These are phyloP conservation scores for Ophiostoma populinum DNA, from an alignment of 2,329 filamentous ascomycete species.

Conservation along the genomic window DNA sequence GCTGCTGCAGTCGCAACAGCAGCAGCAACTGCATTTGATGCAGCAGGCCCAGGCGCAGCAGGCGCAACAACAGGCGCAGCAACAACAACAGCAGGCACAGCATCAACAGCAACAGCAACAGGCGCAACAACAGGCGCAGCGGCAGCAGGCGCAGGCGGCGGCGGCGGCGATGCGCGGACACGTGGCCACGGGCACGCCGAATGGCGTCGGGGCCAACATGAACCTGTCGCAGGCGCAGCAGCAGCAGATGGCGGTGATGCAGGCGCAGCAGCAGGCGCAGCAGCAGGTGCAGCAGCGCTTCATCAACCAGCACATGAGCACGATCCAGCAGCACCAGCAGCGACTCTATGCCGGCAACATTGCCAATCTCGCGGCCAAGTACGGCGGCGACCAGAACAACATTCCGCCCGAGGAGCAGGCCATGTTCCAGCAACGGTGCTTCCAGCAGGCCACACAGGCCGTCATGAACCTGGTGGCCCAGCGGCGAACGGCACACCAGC, in stretches of 20 bases:
- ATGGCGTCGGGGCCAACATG: conserved; percentile 14
- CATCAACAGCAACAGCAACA: conserved; percentile 18
- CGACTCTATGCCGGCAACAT: conserved; percentile 24
- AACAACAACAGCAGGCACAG: conserved; percentile 13
- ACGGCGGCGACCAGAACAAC: conserved; percentile 24
- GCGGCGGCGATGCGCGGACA: conserved; percentile 17
- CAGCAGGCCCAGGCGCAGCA: conserved; percentile 1
- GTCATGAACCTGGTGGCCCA: conserved; percentile 12
- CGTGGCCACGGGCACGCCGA: too few relatives aligned
- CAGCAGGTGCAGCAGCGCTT: neutral
- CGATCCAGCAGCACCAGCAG: conserved; percentile 26
- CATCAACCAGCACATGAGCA: too few relatives aligned
- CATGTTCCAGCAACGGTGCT: conserved; percentile 26
- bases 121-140: conserved; percentile 12
- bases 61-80: conserved; percentile 16
- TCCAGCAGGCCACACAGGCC: conserved; percentile 9
- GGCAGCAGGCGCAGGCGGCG: conserved; percentile 18
- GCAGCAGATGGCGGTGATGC: conserved; percentile 6
- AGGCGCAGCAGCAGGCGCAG: neutral
- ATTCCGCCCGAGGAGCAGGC: conserved; percentile 29
- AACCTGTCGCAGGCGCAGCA: conserved; percentile 15
- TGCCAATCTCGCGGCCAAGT: conserved; percentile 18
- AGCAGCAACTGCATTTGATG: neutral
- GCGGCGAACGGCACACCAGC: conserved; percentile 4
- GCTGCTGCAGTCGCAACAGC: neutral